Conservation (phyloP, 164 flowering plant genomes). For the Echeveria elegans region DNA sequence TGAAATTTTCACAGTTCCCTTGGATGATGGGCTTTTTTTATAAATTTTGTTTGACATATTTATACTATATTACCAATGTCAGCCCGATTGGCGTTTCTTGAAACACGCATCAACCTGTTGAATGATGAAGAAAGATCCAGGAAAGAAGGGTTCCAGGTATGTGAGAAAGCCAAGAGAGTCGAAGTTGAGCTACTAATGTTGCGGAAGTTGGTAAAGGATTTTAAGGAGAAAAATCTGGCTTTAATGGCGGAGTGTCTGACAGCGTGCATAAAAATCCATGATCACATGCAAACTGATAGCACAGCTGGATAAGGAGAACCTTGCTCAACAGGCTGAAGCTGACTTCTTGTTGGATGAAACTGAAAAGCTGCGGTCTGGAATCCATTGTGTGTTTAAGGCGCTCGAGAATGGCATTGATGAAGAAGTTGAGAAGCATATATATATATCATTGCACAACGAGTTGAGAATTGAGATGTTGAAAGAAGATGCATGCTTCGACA, state of each 20-base stretch:
- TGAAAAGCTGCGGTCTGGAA: slow-evolving; percentile 36
- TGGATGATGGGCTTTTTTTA: too few species aligned
- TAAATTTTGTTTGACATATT: too few species aligned
- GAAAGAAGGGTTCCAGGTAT: slow-evolving; percentile 54
- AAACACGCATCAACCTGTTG: slow-evolving; percentile 39
- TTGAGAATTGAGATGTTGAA: slow-evolving; percentile 41
- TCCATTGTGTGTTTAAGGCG: slow-evolving; percentile 39
- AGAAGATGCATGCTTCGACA: slow-evolving; percentile 21
- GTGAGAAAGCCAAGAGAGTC: slow-evolving; percentile 52
- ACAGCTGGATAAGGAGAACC: slow-evolving; percentile 60
- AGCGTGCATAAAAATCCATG: slow-evolving; percentile 49
- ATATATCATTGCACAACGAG: slow-evolving; percentile 23
- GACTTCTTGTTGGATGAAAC: slow-evolving; percentile 53
- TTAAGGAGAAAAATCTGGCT: slow-evolving; percentile 50
- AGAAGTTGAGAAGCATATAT: slow-evolving; percentile 26
- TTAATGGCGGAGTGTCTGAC: slow-evolving; percentile 52
- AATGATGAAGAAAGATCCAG: slow-evolving; percentile 43
- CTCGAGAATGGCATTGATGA: slow-evolving; percentile 26
- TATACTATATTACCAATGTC: too few species aligned
- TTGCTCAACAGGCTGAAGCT: slow-evolving; percentile 56
- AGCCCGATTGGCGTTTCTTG: slow-evolving; percentile 36
- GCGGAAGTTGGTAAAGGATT: slow-evolving; percentile 60
- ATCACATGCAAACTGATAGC: slow-evolving; percentile 43
- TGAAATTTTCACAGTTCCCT: too few species aligned
- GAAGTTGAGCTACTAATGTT: slow-evolving; percentile 65